Percentiles rank a stretch among this genome's conserved stretches.
Conservation (phyloP, 1,284 basidiomycete genomes). For the Moesziomyces antarcticus region DNA sequence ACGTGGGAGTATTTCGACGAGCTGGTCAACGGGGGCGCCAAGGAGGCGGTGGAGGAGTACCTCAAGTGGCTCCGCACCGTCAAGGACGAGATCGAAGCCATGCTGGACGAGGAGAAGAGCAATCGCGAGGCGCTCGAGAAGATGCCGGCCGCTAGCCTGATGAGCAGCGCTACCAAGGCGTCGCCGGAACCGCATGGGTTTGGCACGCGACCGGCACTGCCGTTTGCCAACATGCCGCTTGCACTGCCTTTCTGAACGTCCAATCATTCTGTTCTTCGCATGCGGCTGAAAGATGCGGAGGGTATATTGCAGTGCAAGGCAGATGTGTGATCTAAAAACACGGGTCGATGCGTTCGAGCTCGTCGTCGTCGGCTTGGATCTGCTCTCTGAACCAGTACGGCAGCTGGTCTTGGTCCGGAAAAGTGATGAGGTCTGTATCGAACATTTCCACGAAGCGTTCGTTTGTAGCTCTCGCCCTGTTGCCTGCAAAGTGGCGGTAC, state of each 20-base stretch:
- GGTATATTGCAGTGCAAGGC: conserved; percentile 8
- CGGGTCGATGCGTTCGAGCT: conserved; percentile 29
- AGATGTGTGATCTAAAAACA: background rate
- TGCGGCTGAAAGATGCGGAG: background rate
- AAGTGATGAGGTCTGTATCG: conserved; percentile 61
- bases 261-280: too few species aligned
- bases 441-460: conserved; percentile 67
- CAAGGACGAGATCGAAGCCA: conserved; percentile 23
- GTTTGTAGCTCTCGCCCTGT: conserved; percentile 54
- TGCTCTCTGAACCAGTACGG: conserved; percentile 60
- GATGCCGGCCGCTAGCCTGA: conserved; percentile 11
- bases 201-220: conserved; percentile 3
- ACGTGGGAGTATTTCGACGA: conserved; percentile 75
- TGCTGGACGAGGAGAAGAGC: conserved; percentile 31
- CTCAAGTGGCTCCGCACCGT: conserved; percentile 31
- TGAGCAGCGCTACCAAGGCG: background rate
- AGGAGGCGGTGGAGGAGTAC: conserved; percentile 67
- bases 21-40: conserved; percentile 71
- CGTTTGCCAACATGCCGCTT: conserved; percentile 26
- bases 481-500: conserved; percentile 63
- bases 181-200: background rate
- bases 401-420: conserved; percentile 43
- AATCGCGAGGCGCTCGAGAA: conserved; percentile 10
- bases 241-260: conserved; percentile 11
- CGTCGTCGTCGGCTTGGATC: conserved; percentile 37